These are phyloP conservation scores for Globisporangium perplexum DNA, from an alignment of 352 stramenopile genomes.

Conservation along the genomic window DNA sequence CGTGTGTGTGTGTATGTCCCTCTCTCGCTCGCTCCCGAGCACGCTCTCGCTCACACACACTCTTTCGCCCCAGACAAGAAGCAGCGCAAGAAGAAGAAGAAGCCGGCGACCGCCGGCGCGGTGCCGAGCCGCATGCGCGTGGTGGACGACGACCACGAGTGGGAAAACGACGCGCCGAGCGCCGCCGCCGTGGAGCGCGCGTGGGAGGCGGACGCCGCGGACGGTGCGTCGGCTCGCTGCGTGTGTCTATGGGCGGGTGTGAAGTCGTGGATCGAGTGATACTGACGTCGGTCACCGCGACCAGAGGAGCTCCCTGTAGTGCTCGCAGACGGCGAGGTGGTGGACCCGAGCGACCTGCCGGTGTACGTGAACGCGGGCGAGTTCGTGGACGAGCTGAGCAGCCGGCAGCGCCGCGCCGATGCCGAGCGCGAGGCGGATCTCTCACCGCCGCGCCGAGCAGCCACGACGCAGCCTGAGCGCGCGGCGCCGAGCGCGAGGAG, in stretches of 20 bases:
- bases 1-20: too few species aligned
- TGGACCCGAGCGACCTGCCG: conserved; percentile 60
- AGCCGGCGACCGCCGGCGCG: conserved; percentile 13
- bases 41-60: background rate
- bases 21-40: too few species aligned
- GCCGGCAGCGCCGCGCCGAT: conserved; percentile 13
- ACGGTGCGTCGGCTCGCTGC: conserved; percentile 20
- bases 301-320: conserved; percentile 36
- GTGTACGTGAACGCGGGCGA: conserved; percentile 70
- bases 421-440: conserved; percentile 25
- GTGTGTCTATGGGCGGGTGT: background rate
- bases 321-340: conserved; percentile 33
- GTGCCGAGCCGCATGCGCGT: conserved; percentile 28
- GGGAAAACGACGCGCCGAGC: conserved; percentile 39
- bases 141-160: conserved; percentile 57
- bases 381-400: conserved; percentile 45
- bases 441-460: conserved; percentile 38
- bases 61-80: conserved; percentile 34
- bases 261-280: background rate
- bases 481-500: background rate
- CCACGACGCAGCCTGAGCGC: conserved; percentile 2
- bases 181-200: conserved; percentile 47
- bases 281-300: background rate
- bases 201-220: conserved; percentile 51
- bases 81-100: conserved; percentile 48